Percentiles rank a stretch among this genome's conserved stretches.
Conservation (phyloP, 306 rosid genomes). For the Lotus japonicus region DNA sequence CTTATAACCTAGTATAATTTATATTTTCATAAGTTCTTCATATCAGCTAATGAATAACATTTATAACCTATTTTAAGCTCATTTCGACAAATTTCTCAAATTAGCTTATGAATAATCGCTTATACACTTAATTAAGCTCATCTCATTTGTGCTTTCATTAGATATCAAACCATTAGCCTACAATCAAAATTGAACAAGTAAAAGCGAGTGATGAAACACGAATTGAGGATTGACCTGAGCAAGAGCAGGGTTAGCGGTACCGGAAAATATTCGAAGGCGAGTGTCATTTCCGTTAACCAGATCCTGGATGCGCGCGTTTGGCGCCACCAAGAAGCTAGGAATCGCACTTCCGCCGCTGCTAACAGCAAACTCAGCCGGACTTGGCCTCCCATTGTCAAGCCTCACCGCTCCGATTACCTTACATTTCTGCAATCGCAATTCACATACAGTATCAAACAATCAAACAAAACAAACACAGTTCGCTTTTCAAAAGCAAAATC, state of each 20-base stretch:
- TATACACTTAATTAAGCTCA: neutral
- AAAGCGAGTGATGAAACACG: neutral
- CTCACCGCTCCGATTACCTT: constrained; percentile 36
- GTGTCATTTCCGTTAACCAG: constrained; percentile 39
- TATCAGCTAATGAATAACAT: no score
- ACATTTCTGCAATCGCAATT: constrained; percentile 34
- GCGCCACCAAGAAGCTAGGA: constrained; percentile 36
- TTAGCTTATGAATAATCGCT: no score
- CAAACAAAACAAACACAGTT: no score
- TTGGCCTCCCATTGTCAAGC: constrained; percentile 55
- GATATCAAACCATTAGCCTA: neutral
- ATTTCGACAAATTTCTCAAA: no score
- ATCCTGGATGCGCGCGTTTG: constrained; percentile 30
- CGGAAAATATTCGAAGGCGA: constrained; percentile 76
- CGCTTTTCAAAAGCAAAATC: neutral
- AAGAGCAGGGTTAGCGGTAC: constrained; percentile 74
- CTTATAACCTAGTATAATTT: no score
- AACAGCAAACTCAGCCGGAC: neutral
- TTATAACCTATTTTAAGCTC: no score
- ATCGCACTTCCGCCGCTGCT: neutral
- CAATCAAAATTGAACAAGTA: neutral
- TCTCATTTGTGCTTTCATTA: neutral
- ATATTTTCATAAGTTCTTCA: no score
- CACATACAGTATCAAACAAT: neutral
- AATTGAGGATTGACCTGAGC: constrained; percentile 33